Evolutionary conservation across 2,329 filamentous ascomycete species (phyloP), one percentile per base, ranked within the genome.

Genomic region (Monosporascus sp.): DNA sequence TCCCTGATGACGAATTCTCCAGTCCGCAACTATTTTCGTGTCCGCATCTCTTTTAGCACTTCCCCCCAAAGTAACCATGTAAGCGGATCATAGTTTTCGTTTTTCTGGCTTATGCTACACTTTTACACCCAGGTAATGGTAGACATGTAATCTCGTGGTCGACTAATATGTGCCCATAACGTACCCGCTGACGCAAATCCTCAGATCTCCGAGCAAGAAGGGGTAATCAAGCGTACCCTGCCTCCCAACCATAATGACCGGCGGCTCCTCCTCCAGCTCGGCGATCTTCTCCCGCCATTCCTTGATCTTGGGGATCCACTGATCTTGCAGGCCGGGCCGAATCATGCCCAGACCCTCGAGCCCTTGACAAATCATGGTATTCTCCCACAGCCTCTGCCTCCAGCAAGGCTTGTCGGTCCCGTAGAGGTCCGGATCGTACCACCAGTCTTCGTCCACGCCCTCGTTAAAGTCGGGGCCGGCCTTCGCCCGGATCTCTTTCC

Each of bases 281-380:
- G 41, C 52, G 37, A 61, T 57, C 49, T 51, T 48, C 34, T 54
- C 27, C n/a, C 51, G 48, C 58, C 56, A 59, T 20, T 40, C 53
- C 26, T 26, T 43, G 17, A 60, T 55, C 45, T 56, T 56, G 7
- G 40, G 46, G 7, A 45, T 40, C 52, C 56, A 60, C 9, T 17
- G 8, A 9, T 55, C 48, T 11, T 51, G 51, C 17, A 27, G 16
- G 37, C 49, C 49, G 19, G 51, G 45, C 24, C 31, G 7, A 20
- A 60, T 49, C 54, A 59, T 60, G 8, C 51, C 52, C 5, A 59
- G 20, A 0, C 52, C 58, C 22, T 57, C 52, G 20, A 61, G 44
- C 7, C 56, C 59, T 37, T 61, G 56, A 27, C 58, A 60, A n/a
- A 55, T 20, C 54, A 60, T 54, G 19, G 57, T n/a, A 19, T 44